A percentile compares a stretch with the other conserved stretches of the same genome.
These are phyloP conservation scores for Raffaelea deltoideospora DNA, from an alignment of 2,329 filamentous ascomycete genomes.

Conservation along the genomic window DNA sequence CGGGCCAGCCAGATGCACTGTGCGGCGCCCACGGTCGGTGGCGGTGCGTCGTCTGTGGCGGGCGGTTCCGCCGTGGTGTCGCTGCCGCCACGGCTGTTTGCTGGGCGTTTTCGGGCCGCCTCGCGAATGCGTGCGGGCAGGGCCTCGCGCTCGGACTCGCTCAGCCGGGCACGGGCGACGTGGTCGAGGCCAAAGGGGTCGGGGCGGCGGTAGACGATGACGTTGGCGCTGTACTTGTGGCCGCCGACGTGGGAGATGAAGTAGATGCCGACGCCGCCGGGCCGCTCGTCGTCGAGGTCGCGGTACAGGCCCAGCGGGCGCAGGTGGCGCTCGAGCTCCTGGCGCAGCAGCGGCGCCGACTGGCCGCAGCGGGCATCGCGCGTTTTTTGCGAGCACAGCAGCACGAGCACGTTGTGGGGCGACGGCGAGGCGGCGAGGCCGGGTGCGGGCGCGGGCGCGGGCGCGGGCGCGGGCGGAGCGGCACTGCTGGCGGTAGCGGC, in stretches of 20 bases:
- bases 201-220: slow-evolving; percentile 70
- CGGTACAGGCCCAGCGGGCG: slow-evolving; percentile 72
- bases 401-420: slow-evolving; percentile 72
- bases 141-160: slow-evolving; percentile 21
- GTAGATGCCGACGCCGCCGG: slow-evolving; percentile 87
- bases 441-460: slow-evolving; percentile 9
- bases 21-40: slow-evolving; percentile 41
- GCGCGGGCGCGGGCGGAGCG: slow-evolving; percentile 11
- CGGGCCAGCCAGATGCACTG: slow-evolving; percentile 91
- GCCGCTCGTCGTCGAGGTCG: slow-evolving; percentile 74
- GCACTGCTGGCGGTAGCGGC: background rate
- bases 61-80: background rate
- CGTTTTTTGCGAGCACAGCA: slow-evolving; percentile 90
- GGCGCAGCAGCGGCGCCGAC: slow-evolving; percentile 74
- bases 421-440: slow-evolving; percentile 41
- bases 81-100: too few relatives aligned
- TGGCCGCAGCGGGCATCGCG: slow-evolving; percentile 90
- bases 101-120: slow-evolving; percentile 11
- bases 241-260: slow-evolving; percentile 95
- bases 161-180: slow-evolving; percentile 21
- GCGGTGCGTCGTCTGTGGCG: background rate
- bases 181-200: slow-evolving; percentile 39
- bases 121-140: slow-evolving; percentile 6
- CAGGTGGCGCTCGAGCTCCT: slow-evolving; percentile 80
- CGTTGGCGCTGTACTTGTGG: slow-evolving; percentile 91